Evolutionary conservation across 225 moss, liverwort and hornwort species (phyloP).

Genomic region (Straminergon stramineum): DNA sequence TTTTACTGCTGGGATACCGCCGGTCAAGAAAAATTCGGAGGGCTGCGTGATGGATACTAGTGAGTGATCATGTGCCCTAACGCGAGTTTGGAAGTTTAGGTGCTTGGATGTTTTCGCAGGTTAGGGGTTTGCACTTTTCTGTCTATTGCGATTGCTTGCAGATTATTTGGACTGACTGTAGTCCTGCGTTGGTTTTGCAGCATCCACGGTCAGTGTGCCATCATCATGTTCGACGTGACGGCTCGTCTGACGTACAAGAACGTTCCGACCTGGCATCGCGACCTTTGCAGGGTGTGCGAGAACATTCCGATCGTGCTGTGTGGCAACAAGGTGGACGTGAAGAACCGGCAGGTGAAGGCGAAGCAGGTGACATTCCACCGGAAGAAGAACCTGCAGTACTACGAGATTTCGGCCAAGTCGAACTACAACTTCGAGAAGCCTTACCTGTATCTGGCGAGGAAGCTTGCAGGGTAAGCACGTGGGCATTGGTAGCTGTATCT

Average conservation of each 20-base stretch:
- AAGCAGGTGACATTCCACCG: slow-evolving; percentile 67
- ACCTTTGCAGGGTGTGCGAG: slow-evolving; percentile 72
- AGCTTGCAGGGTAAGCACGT: slow-evolving; percentile 37
- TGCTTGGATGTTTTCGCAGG: too few relatives aligned
- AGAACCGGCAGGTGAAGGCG: slow-evolving; percentile 68
- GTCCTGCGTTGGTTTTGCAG: slow-evolving; percentile 8
- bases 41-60: slow-evolving; percentile 63
- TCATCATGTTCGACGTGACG: slow-evolving; percentile 95
- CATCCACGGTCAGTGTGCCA: slow-evolving; percentile 93
- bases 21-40: slow-evolving; percentile 72
- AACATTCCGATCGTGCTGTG: slow-evolving; percentile 62
- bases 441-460: slow-evolving; percentile 49
- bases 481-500: neutral
- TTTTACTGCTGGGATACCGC: slow-evolving; percentile 97
- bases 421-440: slow-evolving; percentile 76
- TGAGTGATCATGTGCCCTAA: neutral
- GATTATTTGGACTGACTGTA: neutral
- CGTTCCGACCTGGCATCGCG: slow-evolving; percentile 90
- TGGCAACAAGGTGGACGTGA: slow-evolving; percentile 70
- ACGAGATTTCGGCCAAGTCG: slow-evolving; percentile 58
- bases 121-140: neutral
- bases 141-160: neutral
- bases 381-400: slow-evolving; percentile 71
- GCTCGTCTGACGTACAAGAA: slow-evolving; percentile 88
- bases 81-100: too few relatives aligned